Percentiles rank a stretch among this genome's conserved stretches.
Conservation (phyloP, 2,329 filamentous ascomycete species). For the Cordyceps cateniannulata region DNA sequence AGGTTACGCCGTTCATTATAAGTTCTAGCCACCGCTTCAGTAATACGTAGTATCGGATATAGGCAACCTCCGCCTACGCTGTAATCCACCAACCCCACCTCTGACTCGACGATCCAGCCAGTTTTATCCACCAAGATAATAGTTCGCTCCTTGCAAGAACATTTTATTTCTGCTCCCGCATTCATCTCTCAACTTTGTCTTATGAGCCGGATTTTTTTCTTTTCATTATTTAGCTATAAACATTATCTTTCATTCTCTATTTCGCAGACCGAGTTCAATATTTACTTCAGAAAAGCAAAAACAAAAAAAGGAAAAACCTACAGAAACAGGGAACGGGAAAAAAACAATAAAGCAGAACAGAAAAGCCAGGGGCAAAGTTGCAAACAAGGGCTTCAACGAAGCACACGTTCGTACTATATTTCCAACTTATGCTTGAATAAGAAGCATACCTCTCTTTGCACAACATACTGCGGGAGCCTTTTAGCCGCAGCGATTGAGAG, state of each 20-base stretch:
- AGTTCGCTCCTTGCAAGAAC: neutral
- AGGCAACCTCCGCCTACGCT: slow-evolving; percentile 21
- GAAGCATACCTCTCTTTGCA: neutral
- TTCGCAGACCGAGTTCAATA: too few relatives aligned
- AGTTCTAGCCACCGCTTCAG: slow-evolving; percentile 10
- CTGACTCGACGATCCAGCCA: slow-evolving; percentile 3
- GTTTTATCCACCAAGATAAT: neutral
- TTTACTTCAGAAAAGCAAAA: too few relatives aligned
- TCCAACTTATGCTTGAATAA: neutral
- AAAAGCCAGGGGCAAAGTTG: neutral
- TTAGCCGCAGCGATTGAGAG: neutral
- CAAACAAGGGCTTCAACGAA: neutral
- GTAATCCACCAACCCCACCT: slow-evolving; percentile 8
- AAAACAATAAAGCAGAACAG: neutral
- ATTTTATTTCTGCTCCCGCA: neutral
- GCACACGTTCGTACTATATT: neutral
- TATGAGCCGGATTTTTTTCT: neutral
- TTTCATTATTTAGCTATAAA: neutral
- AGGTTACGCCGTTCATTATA: neutral
- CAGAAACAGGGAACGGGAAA: too few relatives aligned
- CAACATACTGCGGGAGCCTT: neutral
- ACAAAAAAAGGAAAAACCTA: neutral
- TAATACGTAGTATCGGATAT: slow-evolving; percentile 19
- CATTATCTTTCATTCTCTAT: neutral
- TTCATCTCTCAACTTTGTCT: neutral